Base-by-base conservation (phyloP, 2,329 filamentous ascomycete genomes). In the Epichloe typhina region DNA sequence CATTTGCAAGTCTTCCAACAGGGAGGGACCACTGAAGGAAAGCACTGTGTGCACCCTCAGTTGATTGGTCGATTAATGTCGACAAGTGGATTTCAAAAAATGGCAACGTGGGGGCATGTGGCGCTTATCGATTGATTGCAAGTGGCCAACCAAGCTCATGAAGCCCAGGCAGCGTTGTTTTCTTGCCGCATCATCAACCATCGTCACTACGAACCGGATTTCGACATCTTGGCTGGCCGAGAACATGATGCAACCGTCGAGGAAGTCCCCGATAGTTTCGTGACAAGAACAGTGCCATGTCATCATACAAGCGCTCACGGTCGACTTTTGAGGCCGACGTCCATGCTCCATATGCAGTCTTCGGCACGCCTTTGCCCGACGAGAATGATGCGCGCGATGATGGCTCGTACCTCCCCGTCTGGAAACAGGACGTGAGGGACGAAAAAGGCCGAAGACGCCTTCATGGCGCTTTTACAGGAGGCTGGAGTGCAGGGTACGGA, bases 391-490 rank as follows among this genome's bases (percentile, higher is more conserved):
- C 79, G 38, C 83, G 88, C 60, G 90, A 97, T 66, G 88, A 96
- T 71, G 91, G 90, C 54, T 88, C 87, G 40, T 97, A 90, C 64
- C 80, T 95, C 15, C 93, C 93, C 0, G 70, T 95, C n/a, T 97
- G 93, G 89, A 95, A 97, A 71, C 93, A 98, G 72, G 91, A 96
- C 64, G 90, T 95, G 64, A 86, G 85, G 53, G 93, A 98, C 68
- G 93, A 96, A 63, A 83, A 83, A 57, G 93, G 93, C 15, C 77
- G 90, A 59, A 91, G 94, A 68, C 81, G 93, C 50, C 75, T 98
- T 3, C 93, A 98, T 67, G 93, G 93, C 56, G 93, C 93, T 55
- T 98, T 98, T 63, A 96, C 89, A 1, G 93, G 93, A 59, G 93
- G 93, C 33, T 98, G 86, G 72, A 96, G 89, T 72, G 93, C 93